Evolutionary conservation across 768 basidiomycete genomes (phyloP).

Genomic region (Rhodotorula babjevae): DNA sequence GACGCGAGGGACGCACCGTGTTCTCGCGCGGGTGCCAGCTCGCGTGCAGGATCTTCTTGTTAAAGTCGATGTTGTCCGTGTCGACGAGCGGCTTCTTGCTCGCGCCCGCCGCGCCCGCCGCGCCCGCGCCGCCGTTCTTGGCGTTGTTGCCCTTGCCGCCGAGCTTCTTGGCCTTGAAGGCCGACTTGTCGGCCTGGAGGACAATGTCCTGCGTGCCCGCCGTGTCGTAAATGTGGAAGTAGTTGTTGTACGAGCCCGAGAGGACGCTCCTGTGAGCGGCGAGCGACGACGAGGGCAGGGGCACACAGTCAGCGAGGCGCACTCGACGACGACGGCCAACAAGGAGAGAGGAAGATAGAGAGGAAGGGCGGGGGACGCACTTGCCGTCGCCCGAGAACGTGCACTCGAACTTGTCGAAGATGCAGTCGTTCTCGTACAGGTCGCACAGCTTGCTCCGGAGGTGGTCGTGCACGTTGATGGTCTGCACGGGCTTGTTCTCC

Average conservation of each 20-base stretch:
- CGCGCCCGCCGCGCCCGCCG: neutral
- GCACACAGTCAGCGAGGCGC: neutral
- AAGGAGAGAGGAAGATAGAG: neutral
- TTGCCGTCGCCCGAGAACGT: conserved; percentile 93
- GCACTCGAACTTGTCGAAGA: conserved; percentile 99
- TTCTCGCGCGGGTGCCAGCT: conserved; percentile 95
- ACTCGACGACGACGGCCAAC: neutral
- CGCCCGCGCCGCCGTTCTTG: conserved; percentile 49
- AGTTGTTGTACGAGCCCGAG: conserved; percentile 99
- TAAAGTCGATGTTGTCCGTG: conserved; percentile 61
- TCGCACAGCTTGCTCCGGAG: conserved; percentile 95
- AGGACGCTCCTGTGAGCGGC: conserved; percentile 68
- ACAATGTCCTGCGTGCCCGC: conserved; percentile 78
- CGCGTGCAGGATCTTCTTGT: conserved; percentile 95
- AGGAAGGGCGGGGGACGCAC: conserved; percentile 50
- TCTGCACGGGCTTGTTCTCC: conserved; percentile 93
- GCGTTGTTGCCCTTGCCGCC: conserved; percentile 56
- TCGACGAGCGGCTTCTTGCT: conserved; percentile 86
- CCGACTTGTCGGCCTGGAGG: conserved; percentile 96
- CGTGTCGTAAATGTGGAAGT: conserved; percentile 98
- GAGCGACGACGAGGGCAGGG: neutral
- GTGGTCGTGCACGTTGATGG: conserved; percentile 97
- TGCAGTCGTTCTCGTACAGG: conserved; percentile 98
- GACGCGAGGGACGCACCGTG: conserved; percentile 57
- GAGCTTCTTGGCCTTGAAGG: conserved; percentile 99